Evolutionary conservation across 2,329 filamentous ascomycete genomes (phyloP).

Genomic region (Cladophialophora carrionii): DNA sequence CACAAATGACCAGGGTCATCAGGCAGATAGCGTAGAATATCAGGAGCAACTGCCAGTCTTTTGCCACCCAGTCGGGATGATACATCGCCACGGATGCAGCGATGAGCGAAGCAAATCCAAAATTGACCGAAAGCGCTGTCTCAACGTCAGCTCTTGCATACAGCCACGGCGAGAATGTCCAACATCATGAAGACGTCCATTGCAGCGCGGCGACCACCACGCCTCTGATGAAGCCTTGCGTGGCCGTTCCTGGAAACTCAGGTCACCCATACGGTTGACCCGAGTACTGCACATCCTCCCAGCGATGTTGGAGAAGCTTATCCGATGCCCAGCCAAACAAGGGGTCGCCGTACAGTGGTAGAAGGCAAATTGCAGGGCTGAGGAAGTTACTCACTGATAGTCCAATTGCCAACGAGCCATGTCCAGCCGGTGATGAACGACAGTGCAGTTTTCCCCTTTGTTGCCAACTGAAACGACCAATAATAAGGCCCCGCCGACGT

Average conservation of each 20-base stretch:
- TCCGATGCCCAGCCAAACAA: neutral
- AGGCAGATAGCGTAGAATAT: conserved; percentile 72
- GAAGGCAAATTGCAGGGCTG: neutral
- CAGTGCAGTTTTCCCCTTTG: conserved; percentile 46
- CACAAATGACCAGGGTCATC: conserved; percentile 66
- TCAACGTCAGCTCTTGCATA: conserved; percentile 4
- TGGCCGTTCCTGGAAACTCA: neutral
- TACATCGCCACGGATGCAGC: conserved; percentile 59
- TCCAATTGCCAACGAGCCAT: conserved; percentile 58
- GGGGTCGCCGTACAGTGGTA: too few relatives aligned
- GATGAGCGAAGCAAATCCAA: conserved; percentile 60
- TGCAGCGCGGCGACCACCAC: neutral
- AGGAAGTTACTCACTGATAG: conserved; percentile 18
- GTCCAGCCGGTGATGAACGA: conserved; percentile 60
- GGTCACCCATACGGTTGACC: neutral
- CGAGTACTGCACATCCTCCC: neutral
- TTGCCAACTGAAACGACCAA: conserved; percentile 57
- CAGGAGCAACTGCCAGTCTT: conserved; percentile 68
- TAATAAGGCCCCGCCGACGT: conserved; percentile 57
- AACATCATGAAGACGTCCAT: neutral
- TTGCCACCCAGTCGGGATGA: conserved; percentile 57
- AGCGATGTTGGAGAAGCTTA: neutral
- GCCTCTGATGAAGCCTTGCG: neutral
- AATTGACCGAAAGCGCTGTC: conserved; percentile 60
- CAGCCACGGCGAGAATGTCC: neutral